Evolutionary conservation across 1,139 yeast genomes (phyloP).

Genomic region (Candida sojae): DNA sequence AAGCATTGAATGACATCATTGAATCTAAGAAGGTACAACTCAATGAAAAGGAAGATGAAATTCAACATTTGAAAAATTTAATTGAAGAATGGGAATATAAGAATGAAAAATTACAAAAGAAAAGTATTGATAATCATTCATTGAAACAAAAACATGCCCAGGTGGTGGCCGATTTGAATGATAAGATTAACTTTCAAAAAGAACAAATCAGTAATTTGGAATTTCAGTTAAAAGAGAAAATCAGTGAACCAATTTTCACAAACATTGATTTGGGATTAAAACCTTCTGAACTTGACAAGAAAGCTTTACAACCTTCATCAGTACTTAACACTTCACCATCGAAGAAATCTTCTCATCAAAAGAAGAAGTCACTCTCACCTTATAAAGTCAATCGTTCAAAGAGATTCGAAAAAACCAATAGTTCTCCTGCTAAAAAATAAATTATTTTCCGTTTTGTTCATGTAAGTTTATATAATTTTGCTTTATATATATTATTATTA

Average conservation of each 20-base stretch:
- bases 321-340: not conserved
- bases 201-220: not conserved
- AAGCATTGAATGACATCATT: slow-evolving; percentile 1
- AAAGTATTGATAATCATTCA: not conserved
- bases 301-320: slow-evolving; percentile 1
- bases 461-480: no score
- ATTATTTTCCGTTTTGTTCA: no score
- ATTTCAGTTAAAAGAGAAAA: not conserved
- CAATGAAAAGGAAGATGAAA: not conserved
- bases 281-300: not conserved
- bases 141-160: not conserved
- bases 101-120: not conserved
- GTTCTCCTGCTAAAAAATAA: not conserved
- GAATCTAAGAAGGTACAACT: not conserved
- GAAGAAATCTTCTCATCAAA: not conserved
- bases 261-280: not conserved
- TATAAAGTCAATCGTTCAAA: not conserved
- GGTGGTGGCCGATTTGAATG: slow-evolving; percentile 1
- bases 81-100: not conserved
- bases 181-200: not conserved
- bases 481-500: no score
- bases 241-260: not conserved
- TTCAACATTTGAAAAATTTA: not conserved
- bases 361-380: not conserved
- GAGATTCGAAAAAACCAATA: not conserved